Evolutionary conservation across 805 yeast genomes (phyloP).

Genomic region (Metschnikowia cubensis): DNA sequence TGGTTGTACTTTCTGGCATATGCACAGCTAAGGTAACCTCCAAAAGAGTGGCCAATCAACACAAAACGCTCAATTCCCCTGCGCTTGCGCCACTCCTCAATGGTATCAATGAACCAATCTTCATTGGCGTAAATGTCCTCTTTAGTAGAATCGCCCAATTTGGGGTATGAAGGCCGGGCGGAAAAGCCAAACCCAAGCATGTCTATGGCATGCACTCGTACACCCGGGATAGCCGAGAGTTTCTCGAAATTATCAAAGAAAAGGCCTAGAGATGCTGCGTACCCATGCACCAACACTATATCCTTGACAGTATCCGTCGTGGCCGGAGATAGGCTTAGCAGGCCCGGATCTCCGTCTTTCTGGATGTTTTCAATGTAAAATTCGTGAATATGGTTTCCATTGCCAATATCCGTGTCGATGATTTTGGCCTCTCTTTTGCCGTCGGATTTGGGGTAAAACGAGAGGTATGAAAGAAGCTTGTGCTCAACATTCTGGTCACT

Average conservation of each 20-base stretch:
- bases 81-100: conserved; percentile 41
- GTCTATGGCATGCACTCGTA: conserved; percentile 63
- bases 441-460: conserved; percentile 56
- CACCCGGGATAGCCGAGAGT: conserved; percentile 47
- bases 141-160: conserved; percentile 25
- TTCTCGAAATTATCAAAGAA: conserved; percentile 65
- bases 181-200: conserved; percentile 71
- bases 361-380: conserved; percentile 53
- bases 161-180: conserved; percentile 48
- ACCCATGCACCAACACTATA: conserved; percentile 83
- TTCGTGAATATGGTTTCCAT: conserved; percentile 68
- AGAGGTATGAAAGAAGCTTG: conserved; percentile 50
- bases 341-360: conserved; percentile 23
- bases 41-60: conserved; percentile 43
- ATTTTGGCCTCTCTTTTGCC: conserved; percentile 44
- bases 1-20: conserved; percentile 41
- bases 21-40: conserved; percentile 42
- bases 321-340: conserved; percentile 1
- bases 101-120: conserved; percentile 42
- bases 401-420: conserved; percentile 53
- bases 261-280: conserved; percentile 86
- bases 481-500: conserved; percentile 30
- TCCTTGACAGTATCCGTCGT: conserved; percentile 31
- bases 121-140: conserved; percentile 36
- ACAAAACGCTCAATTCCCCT: conserved; percentile 33